phyloP scores from a whole-genome alignment of 2,329 filamentous ascomycete species.

The Diplodia intermedia region DNA sequence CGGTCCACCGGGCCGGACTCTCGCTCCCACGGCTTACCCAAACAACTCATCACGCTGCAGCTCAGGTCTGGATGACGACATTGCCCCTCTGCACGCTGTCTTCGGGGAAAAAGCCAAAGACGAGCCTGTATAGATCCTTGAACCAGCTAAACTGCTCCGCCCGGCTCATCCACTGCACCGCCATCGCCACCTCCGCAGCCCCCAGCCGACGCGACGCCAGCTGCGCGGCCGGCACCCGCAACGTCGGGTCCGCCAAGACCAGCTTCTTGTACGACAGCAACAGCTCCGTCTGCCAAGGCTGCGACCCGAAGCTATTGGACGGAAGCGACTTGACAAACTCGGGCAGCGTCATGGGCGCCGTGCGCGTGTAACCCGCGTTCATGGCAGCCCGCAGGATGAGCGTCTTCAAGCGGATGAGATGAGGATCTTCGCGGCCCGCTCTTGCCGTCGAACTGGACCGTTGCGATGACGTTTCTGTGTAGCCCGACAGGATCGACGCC shows the following conservation, averaged over 20 bases:
- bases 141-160: slow-evolving; percentile 79
- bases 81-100: slow-evolving; percentile 54
- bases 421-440: slow-evolving; percentile 70
- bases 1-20: slow-evolving; percentile 9
- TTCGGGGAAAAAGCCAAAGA: slow-evolving; percentile 84
- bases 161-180: slow-evolving; percentile 76
- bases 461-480: slow-evolving; percentile 70
- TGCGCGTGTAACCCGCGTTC: slow-evolving; percentile 79
- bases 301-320: slow-evolving; percentile 76
- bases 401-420: slow-evolving; percentile 77
- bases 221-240: slow-evolving; percentile 55
- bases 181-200: slow-evolving; percentile 75
- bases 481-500: slow-evolving; percentile 75
- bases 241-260: slow-evolving; percentile 74
- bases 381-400: slow-evolving; percentile 85
- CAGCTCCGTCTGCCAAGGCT: slow-evolving; percentile 72
- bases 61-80: slow-evolving; percentile 28
- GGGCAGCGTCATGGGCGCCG: slow-evolving; percentile 65
- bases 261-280: slow-evolving; percentile 82
- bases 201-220: slow-evolving; percentile 66
- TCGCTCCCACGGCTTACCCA: not conserved
- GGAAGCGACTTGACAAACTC: slow-evolving; percentile 79
- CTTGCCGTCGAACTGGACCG: slow-evolving; percentile 75
- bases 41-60: not conserved
- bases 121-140: slow-evolving; percentile 79